Evolutionary conservation across 345 rosid species (phyloP), one percentile per base, ranked within the genome.

Genomic region (Fremontodendron californicum): DNA sequence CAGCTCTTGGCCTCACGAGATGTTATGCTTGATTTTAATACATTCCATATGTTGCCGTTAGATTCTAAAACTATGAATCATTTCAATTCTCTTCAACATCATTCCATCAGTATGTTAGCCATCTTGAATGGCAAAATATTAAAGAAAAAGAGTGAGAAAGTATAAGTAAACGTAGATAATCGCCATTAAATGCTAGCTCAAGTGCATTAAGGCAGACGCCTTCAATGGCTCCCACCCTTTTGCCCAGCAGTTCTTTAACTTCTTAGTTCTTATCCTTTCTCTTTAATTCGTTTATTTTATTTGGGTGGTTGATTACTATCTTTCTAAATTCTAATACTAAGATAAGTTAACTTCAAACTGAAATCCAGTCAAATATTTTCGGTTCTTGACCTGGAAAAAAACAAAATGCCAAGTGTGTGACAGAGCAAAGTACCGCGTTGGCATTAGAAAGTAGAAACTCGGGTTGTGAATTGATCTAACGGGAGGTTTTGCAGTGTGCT

Each of bases 1-100:
- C 27, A 31, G 23, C 45, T 39, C 35, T 55, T 39, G 55, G 80
- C 79, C 78, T 92, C 97, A 90, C 95, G 97, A 78, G 97, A 92
- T 82, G 67, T 84, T 67, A 69, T 77, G 84, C 84, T 61, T 69
- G 61, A 86, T 55, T 78, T 90, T 90, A 87, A 88, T 86, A 71
- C 68, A 27, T 63, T 7, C 10, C 29, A 21, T 8, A 55, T 25
- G 37, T 60, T 54, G 83, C 64, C 82, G 64, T 76, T 77, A 42
- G 69, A 25, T 71, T 66, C 70, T 18, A 45, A 75, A 40, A 39
- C 51, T 23, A 74, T 25, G 13, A 58, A 74, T 9, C 58, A 25
- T 45, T 63, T 63, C 23, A 63, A 37, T 13, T 27, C 42, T 27
- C 58, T 48, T 49, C 58, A 71, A 31, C 60, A 31, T 71, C 23